A percentile compares a stretch with the other conserved stretches of the same genome.
Evolutionary conservation across 139 green algal species (phyloP).

Genomic region (Chlorella sorokiniana): DNA sequence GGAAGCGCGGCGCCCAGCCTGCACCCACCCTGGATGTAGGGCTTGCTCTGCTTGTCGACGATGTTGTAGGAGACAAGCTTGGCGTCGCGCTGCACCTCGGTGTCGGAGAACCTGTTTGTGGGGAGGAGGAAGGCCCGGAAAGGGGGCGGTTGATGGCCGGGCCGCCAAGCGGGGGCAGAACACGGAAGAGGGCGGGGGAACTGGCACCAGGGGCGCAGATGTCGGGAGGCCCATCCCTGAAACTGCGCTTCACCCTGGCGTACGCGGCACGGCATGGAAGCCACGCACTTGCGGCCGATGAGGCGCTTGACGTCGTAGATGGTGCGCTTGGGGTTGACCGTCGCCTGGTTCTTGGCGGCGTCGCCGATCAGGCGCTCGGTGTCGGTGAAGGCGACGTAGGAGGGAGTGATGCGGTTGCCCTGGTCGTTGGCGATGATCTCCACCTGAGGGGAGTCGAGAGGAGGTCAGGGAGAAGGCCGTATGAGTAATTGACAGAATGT

Average conservation of each 20-base stretch:
- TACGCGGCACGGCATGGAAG: not conserved
- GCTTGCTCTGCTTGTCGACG: constrained; percentile 92
- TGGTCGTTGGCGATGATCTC: constrained; percentile 99
- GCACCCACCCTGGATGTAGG: constrained; percentile 86
- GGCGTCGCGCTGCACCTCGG: constrained; percentile 94
- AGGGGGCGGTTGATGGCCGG: not conserved
- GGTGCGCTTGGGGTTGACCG: constrained; percentile 90
- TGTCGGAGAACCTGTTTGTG: constrained; percentile 82
- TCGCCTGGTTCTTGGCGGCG: constrained; percentile 98
- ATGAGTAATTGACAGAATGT: too few species aligned
- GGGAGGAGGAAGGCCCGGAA: not conserved
- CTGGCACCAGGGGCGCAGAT: too few species aligned
- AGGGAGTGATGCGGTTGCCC: constrained; percentile 98
- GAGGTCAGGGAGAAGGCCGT: not conserved
- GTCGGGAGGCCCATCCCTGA: too few species aligned
- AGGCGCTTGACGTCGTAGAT: constrained; percentile 99
- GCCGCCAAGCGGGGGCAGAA: not conserved
- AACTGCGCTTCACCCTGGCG: not conserved
- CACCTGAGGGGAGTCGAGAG: constrained; percentile 56
- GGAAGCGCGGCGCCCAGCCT: too few species aligned
- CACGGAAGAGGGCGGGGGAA: too few species aligned
- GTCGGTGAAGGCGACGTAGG: constrained; percentile 99
- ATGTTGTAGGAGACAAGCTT: constrained; percentile 98
- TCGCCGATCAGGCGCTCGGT: constrained; percentile 99
- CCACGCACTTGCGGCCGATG: constrained; percentile 91